Base-by-base conservation (phyloP, 805 yeast species). In the Starmerella stellata region DNA sequence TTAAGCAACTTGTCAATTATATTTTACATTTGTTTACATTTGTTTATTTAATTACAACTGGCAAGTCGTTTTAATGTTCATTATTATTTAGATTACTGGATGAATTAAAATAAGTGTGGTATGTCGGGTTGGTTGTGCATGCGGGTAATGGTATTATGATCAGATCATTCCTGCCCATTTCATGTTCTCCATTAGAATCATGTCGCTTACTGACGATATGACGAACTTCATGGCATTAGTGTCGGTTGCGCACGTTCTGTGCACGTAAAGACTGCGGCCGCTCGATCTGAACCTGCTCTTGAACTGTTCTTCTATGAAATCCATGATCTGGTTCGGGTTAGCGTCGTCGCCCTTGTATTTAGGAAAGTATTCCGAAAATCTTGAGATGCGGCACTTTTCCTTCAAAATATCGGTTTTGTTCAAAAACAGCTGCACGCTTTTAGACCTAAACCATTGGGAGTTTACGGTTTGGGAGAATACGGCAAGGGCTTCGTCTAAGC, bases 201-300 rank as follows among this genome's bases (percentile, higher is more conserved):
- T 67, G 60, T 90, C 96, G 1, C 95, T 82, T 7, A 83, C 94
- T 0, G 96, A 95, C 3, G 79, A 71, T 40, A 90, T 65, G 15
- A 90, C 95, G 52, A 85, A 87, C 52, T 71, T 69, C 94, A 90
- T 90, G 21, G 83, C 71, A 39, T 71, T 65, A 0, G 92, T 72
- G 56, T 90, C 96, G 0, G 98, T 90, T 0, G 98, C 98, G 60
- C 95, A 83, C 1, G 98, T 90, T 47, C 83, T 64, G 60, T 83
- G 95, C 18, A 81, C 78, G 54, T 90, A 90, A 24, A 90, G 69
- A n/a, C 83, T 87, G 45, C 74, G 71, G 35, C 71, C 67, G 24
- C 72, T 68, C 3, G 68, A 56, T 44, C 70, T 62, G 55, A 83
- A 81, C 43, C 79, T 56, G 38, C 69, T 63, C 41, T 76, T 52